Percentiles rank a stretch among this genome's conserved stretches.
Conservation (phyloP, 129 eudicot genomes). For the Cynara cardunculus region DNA sequence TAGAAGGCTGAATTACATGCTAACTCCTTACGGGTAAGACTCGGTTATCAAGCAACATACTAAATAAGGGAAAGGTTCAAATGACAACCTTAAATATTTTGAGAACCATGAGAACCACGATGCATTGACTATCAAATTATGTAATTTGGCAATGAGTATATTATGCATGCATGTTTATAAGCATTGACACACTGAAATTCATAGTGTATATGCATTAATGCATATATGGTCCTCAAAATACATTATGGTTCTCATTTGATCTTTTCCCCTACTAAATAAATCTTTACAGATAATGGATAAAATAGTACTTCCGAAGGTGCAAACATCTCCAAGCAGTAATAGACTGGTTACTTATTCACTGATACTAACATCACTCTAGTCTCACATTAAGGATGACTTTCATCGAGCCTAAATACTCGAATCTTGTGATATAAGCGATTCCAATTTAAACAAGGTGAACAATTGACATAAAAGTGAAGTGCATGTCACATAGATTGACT, state of each 20-base stretch:
- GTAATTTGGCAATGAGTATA: not conserved
- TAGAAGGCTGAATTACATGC: not conserved
- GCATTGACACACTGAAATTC: too few species aligned
- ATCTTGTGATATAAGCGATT: not conserved
- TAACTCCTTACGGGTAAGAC: not conserved
- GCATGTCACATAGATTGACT: too few species aligned
- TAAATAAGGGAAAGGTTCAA: not conserved
- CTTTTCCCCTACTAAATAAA: not conserved
- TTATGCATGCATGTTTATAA: not conserved
- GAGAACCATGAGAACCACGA: not conserved
- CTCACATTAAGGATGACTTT: not conserved
- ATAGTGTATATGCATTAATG: too few species aligned
- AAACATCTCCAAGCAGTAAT: not conserved
- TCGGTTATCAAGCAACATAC: not conserved
- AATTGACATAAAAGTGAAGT: not conserved
- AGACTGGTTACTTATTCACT: not conserved
- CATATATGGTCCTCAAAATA: not conserved
- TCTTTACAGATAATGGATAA: not conserved
- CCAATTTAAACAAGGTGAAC: not conserved
- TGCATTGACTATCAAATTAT: not conserved
- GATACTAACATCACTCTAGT: not conserved
- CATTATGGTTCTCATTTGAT: not conserved
- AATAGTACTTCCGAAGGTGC: not conserved
- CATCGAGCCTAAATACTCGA: not conserved
- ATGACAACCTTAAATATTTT: not conserved